Evolutionary conservation across 1,284 basidiomycete genomes (phyloP).

Genomic region (Sporisorium reilianum): DNA sequence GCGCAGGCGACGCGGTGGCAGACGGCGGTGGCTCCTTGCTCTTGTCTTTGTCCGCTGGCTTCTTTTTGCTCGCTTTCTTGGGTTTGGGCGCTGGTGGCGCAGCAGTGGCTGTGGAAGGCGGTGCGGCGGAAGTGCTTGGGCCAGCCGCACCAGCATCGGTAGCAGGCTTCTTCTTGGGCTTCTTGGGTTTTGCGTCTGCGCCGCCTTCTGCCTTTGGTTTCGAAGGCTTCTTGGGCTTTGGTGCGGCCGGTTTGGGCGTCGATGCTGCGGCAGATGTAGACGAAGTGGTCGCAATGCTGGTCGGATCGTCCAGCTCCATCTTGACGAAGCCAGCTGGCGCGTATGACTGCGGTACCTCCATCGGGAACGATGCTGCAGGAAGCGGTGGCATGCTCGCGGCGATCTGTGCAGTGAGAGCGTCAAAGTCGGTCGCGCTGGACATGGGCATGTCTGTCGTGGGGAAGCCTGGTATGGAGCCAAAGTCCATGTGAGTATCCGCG

Average conservation of each 20-base stretch:
- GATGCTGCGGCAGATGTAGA: conserved; percentile 17
- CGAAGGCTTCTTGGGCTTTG: conserved; percentile 31
- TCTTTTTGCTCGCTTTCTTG: conserved; percentile 42
- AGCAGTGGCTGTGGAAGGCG: conserved; percentile 11
- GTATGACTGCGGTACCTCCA: background rate
- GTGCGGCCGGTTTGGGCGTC: conserved; percentile 15
- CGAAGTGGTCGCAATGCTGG: conserved; percentile 11
- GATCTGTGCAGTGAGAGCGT: conserved; percentile 31
- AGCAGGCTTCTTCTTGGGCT: conserved; percentile 39
- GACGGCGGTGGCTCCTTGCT: conserved; percentile 10
- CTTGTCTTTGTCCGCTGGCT: conserved; percentile 17
- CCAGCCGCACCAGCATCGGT: background rate
- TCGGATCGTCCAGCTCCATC: conserved; percentile 28
- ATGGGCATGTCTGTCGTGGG: conserved; percentile 10
- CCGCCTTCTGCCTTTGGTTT: conserved; percentile 41
- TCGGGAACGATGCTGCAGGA: conserved; percentile 1
- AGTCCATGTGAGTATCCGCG: conserved; percentile 16
- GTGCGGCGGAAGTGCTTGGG: conserved; percentile 4
- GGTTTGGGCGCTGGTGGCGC: conserved; percentile 26
- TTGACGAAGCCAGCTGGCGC: conserved; percentile 12
- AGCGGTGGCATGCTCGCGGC: conserved; percentile 24
- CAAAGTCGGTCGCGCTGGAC: conserved; percentile 26
- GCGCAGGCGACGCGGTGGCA: conserved; percentile 34
- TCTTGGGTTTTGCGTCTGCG: conserved; percentile 38
- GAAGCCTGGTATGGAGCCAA: conserved; percentile 25